Evolutionary conservation across 176 grass and related monocot genomes (phyloP).

Genomic region (Bolboschoenus planiculmis): DNA sequence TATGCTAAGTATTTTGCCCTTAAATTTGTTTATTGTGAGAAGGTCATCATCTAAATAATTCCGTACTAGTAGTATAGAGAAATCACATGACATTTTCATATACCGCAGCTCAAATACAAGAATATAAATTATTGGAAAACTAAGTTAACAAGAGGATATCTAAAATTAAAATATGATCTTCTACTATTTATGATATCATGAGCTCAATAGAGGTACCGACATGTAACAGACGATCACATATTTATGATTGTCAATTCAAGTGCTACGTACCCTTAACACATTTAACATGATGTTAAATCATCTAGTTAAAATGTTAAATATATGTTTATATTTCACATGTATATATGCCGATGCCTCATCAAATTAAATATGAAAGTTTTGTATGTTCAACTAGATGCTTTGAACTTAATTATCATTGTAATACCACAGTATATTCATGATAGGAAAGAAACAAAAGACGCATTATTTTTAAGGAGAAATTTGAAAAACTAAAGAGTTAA

Average conservation of each 20-base stretch:
- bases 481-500: background rate
- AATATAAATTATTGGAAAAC: background rate
- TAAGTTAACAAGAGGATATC: background rate
- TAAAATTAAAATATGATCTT: background rate
- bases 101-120: background rate
- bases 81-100: background rate
- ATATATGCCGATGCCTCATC: background rate
- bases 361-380: background rate
- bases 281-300: background rate
- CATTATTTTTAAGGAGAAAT: slow-evolving; percentile 4
- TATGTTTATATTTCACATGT: background rate
- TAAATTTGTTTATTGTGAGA: background rate
- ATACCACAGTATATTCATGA: background rate
- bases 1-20: background rate
- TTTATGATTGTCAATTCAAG: background rate
- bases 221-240: too few species aligned
- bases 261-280: background rate
- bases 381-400: background rate
- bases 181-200: background rate
- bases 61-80: background rate
- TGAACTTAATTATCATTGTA: background rate
- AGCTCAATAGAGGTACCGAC: background rate
- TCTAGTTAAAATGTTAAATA: background rate
- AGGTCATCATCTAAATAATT: background rate
- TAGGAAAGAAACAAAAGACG: background rate